Percentiles rank a stretch among this genome's conserved stretches.
Evolutionary conservation across 768 basidiomycete species (phyloP).

Genomic region (Termitomyces sp.): DNA sequence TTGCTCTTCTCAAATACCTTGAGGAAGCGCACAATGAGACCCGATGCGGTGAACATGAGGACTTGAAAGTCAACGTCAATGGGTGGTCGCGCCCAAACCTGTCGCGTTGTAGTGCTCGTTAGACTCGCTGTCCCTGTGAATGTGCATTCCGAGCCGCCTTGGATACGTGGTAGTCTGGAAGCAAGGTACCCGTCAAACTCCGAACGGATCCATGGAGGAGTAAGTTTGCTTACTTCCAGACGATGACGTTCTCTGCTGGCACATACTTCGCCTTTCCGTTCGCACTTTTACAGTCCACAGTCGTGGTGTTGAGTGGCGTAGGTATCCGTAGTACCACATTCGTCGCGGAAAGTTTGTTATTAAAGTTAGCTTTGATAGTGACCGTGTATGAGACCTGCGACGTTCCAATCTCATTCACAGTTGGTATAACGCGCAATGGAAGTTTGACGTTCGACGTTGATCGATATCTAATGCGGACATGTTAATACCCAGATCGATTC

Average conservation of each 20-base stretch:
- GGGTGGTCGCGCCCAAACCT: conserved; percentile 97
- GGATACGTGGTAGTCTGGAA: conserved; percentile 81
- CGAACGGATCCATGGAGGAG: neutral
- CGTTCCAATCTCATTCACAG: conserved; percentile 90
- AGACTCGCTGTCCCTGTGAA: conserved; percentile 78
- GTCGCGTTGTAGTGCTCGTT: conserved; percentile 84
- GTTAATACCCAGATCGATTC: neutral
- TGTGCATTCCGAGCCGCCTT: conserved; percentile 89
- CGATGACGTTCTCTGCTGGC: conserved; percentile 90
- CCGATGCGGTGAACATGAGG: conserved; percentile 97
- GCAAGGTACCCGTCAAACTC: conserved; percentile 1
- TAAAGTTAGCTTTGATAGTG: conserved; percentile 84
- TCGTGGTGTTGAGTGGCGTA: conserved; percentile 91
- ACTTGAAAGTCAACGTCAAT: conserved; percentile 99
- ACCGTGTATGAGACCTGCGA: conserved; percentile 88
- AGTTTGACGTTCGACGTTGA: conserved; percentile 95
- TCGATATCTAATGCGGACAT: conserved; percentile 62
- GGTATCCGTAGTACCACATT: conserved; percentile 92
- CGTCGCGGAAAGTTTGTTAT: conserved; percentile 87
- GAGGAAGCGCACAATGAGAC: conserved; percentile 91
- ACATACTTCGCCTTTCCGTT: conserved; percentile 97
- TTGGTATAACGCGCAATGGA: conserved; percentile 83
- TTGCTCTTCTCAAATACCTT: conserved; percentile 97
- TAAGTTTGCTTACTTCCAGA: conserved; percentile 84
- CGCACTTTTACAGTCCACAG: conserved; percentile 86